Base-by-base conservation (phyloP, 371 early-diverging fungal genomes). In the Mortierella sp. region DNA sequence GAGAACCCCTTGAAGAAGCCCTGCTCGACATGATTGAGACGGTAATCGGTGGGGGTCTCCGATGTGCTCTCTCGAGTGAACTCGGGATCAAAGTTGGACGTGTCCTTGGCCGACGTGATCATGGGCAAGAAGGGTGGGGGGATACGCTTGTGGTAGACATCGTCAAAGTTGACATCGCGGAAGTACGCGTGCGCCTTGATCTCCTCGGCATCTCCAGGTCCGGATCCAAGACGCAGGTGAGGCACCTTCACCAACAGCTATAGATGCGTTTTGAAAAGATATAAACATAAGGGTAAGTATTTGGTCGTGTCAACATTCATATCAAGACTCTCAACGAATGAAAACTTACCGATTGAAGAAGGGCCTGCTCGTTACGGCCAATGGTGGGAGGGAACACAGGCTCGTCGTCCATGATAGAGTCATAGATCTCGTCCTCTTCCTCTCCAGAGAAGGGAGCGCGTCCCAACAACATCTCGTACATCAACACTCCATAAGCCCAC, bases 401-500 rank as follows among this genome's bases (percentile, higher is more conserved):
- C 61, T 90, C 85, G 70, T 88, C 89, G 66, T 90, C 88, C 76
- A 92, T 85, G 69, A 92, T 91, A 66, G 89, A 88, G 65, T 89
- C 89, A 76, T 92, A 91, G 86, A 92, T 92, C n/a, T 87, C 81
- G 52, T 91, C 89, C 65, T 87, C 87, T 68, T 90, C 91, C 73
- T 91, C 90, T 37, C 89, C 88, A 52, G 89, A 91, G 81, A 92
- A 90, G 6, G 92, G 91, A 69, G 90, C 76, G 37, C 90, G 95
- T 47, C 98, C 97, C 34, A 97, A 88, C 67, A 98, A 85, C 98
- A 99, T 97, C 88, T 99, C 99, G 86, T 98, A 99, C 65, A 99
- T 92, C 74, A 99, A 86, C 3, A 99, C 98, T 70, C 99, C 99
- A 87, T 98, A 95, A 0, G 99, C 96, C 99, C 99, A 99, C 97